Conservation (phyloP, 768 basidiomycete genomes). For the Russula foetens region DNA sequence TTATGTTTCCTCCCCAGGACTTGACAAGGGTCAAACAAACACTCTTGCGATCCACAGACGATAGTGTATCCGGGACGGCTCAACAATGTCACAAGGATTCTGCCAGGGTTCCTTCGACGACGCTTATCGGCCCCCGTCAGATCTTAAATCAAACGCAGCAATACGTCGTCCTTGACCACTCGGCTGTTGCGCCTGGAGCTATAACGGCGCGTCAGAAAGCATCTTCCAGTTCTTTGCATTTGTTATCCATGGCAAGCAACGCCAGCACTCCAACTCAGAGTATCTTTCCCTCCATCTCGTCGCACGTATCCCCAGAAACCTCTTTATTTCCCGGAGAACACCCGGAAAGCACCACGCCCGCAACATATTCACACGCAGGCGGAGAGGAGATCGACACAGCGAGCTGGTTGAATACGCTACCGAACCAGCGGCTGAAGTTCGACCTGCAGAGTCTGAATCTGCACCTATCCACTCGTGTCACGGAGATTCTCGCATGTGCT, state of each 20-base stretch:
- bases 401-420: constrained; percentile 32
- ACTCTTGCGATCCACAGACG: background rate
- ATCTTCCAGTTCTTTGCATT: background rate
- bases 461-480: constrained; percentile 51
- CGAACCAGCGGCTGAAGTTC: constrained; percentile 44
- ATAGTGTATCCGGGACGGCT: background rate
- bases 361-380: background rate
- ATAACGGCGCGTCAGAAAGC: constrained; percentile 23
- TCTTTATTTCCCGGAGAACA: background rate
- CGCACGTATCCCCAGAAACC: background rate
- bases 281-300: background rate
- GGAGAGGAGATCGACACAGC: background rate
- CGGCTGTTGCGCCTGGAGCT: constrained; percentile 31
- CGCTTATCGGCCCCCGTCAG: constrained; percentile 4
- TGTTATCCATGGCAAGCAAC: background rate
- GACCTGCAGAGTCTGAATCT: constrained; percentile 54
- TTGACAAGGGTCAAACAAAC: background rate
- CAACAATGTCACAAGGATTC: background rate
- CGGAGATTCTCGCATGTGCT: constrained; percentile 60
- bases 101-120: background rate
- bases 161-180: constrained; percentile 39
- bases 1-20: constrained; percentile 47
- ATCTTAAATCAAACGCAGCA: constrained; percentile 28
- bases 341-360: background rate
- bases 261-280: background rate